These are phyloP conservation scores for Candolleomyces efflorescens DNA, from an alignment of 768 basidiomycete species.

Conservation along the genomic window DNA sequence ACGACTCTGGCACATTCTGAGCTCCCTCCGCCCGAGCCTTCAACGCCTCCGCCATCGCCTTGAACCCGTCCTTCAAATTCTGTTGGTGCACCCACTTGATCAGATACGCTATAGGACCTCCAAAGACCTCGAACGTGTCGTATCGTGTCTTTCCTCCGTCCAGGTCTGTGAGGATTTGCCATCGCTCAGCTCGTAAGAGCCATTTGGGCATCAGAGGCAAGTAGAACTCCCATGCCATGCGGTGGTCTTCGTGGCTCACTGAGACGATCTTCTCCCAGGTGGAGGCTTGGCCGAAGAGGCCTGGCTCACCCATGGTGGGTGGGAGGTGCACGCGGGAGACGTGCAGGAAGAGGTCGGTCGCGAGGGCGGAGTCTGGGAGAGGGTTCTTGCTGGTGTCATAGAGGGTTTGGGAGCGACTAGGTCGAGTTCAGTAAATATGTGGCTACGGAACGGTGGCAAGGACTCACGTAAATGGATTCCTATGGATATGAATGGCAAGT, in stretches of 20 bases:
- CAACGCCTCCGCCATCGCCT: background rate
- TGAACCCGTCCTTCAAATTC: background rate
- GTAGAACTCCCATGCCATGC: slow-evolving; percentile 48
- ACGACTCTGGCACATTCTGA: too few species aligned
- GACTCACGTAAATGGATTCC: slow-evolving; percentile 67
- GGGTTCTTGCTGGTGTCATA: slow-evolving; percentile 35
- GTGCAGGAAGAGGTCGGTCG: slow-evolving; percentile 41
- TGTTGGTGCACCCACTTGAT: background rate
- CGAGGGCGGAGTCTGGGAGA: slow-evolving; percentile 44
- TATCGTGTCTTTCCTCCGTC: slow-evolving; percentile 54
- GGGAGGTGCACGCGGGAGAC: slow-evolving; percentile 53
- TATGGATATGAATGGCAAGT: slow-evolving; percentile 18
- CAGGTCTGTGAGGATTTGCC: slow-evolving; percentile 52
- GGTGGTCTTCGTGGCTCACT: slow-evolving; percentile 50
- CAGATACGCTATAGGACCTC: background rate
- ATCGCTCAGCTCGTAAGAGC: slow-evolving; percentile 52
- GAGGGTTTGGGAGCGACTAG: slow-evolving; percentile 43
- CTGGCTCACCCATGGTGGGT: slow-evolving; percentile 46
- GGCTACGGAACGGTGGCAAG: background rate
- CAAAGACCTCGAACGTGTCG: slow-evolving; percentile 59
- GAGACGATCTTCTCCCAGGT: slow-evolving; percentile 43
- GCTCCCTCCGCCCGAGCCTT: background rate
- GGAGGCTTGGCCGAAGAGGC: slow-evolving; percentile 31
- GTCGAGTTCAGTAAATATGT: background rate
- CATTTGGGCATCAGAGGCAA: slow-evolving; percentile 32